Percentiles rank a stretch among this genome's conserved stretches.
phyloP scores from a whole-genome alignment of 768 basidiomycete species.

The Epithele typhae region DNA sequence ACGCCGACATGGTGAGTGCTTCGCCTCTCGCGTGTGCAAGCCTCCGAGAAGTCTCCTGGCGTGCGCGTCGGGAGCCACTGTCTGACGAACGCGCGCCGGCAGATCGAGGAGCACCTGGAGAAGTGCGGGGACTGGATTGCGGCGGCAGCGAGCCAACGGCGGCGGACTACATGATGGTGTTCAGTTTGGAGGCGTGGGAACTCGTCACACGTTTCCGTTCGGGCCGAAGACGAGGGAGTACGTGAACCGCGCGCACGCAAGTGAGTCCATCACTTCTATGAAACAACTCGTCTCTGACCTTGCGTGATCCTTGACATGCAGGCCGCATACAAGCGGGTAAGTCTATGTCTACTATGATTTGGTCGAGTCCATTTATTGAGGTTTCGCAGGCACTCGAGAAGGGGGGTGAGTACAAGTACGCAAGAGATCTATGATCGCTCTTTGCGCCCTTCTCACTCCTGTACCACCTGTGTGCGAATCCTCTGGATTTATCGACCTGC shows the following conservation, averaged over 20 bases:
- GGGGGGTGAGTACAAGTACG: slow-evolving; percentile 16
- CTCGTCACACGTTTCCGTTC: slow-evolving; percentile 12
- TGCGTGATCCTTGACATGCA: too few species aligned
- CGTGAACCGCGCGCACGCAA: slow-evolving; percentile 33
- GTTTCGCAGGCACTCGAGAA: slow-evolving; percentile 20
- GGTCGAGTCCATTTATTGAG: too few species aligned
- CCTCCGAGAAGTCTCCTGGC: too few species aligned
- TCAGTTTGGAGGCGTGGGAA: slow-evolving; percentile 30
- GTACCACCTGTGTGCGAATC: too few species aligned
- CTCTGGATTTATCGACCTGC: too few species aligned
- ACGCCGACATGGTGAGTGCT: slow-evolving; percentile 23
- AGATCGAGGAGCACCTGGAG: slow-evolving; percentile 37
- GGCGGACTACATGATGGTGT: slow-evolving; percentile 44
- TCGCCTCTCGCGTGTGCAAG: background rate
- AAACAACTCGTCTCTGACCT: slow-evolving; percentile 1
- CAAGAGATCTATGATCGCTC: background rate
- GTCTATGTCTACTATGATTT: too few species aligned
- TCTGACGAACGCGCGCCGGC: background rate
- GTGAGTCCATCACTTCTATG: slow-evolving; percentile 16
- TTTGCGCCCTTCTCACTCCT: too few species aligned
- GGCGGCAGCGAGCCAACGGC: slow-evolving; percentile 34
- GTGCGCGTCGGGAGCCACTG: too few species aligned
- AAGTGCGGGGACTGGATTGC: slow-evolving; percentile 29
- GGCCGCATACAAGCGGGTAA: slow-evolving; percentile 26
- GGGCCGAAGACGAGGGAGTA: slow-evolving; percentile 35